Percentiles rank a stretch among this genome's conserved stretches.
Conservation (phyloP, 2,329 filamentous ascomycete genomes). For the Harringtonia aguacate region DNA sequence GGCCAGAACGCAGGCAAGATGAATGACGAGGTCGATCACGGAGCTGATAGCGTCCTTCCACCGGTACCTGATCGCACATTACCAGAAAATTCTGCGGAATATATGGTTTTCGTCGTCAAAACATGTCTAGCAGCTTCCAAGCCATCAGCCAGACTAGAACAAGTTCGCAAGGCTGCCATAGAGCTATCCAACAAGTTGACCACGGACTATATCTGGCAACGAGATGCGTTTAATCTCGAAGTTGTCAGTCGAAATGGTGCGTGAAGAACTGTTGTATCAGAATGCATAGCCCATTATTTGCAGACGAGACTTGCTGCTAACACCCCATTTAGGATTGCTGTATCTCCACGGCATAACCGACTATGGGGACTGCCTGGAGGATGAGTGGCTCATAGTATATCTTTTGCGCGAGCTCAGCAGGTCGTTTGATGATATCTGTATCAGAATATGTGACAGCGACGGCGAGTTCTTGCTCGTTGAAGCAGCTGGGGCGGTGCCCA, state of each 20-base stretch:
- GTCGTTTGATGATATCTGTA: conserved; percentile 64
- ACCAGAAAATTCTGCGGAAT: conserved; percentile 79
- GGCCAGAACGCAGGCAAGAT: no score
- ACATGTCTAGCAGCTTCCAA: conserved; percentile 32
- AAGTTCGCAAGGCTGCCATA: conserved; percentile 57
- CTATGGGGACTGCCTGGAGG: conserved; percentile 89
- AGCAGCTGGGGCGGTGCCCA: conserved; percentile 76
- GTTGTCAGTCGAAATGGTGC: conserved; percentile 48
- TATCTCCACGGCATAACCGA: conserved; percentile 69
- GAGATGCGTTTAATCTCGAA: conserved; percentile 66
- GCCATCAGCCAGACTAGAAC: conserved; percentile 55
- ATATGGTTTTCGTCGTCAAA: conserved; percentile 65
- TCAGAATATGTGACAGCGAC: conserved; percentile 74
- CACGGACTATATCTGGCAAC: conserved; percentile 92
- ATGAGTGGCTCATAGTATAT: conserved; percentile 96
- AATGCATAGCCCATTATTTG: no score
- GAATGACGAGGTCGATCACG: background rate
- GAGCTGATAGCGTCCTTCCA: background rate
- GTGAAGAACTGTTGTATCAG: conserved; percentile 9
- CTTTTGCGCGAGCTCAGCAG: conserved; percentile 72
- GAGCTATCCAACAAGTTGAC: conserved; percentile 53
- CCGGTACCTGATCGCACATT: conserved; percentile 23
- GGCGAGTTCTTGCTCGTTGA: conserved; percentile 94
- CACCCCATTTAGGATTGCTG: conserved; percentile 29
- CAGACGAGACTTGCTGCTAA: background rate